Base-by-base conservation (phyloP, 208 protist genomes). In the Leishmania tropica region DNA sequence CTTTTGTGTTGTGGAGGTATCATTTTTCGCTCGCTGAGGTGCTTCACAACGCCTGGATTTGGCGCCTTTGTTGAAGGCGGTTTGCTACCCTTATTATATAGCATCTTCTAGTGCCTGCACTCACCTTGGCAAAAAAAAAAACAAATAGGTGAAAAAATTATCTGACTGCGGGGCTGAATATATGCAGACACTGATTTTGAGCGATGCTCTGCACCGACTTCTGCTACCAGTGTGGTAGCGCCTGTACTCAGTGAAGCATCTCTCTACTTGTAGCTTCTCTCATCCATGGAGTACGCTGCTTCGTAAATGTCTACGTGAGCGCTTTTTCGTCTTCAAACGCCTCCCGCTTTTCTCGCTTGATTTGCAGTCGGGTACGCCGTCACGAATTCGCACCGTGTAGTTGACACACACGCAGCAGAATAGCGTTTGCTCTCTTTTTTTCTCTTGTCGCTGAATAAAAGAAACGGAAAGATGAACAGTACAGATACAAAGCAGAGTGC, bases 401-500 rank as follows among this genome's bases (percentile, higher is more conserved):
- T 53, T 17, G 7, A 51, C n/a, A 24, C 42, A 48, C 42, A 19
- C 24, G 10, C 21, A 17, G 11, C 42, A 73, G 42, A 37, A n/a
- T 21, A 19, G 70, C 3, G 5, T 2, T 13, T 6, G 8, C 45
- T 53, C 17, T 35, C 13, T 48, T 53, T 74, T 74, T 54, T 37
- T 19, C 24, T 53, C 28, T 45, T 31, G 0, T 45, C 45, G 17
- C 7, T 8, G 24, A 37, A 37, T 53, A 74, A 74, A 53, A 51
- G 28, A 60, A 78, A 42, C 0, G 11, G 15, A 67, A 84, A 67
- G 73, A 92, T 87, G 80, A 90, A 93, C 53, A 80, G 64, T 17
- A 88, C 81, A 51, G 89, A 93, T 58, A 76, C 87, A 5, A 96
- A 96, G 68, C 88, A 94, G 78, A 94, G 92, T 58, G 93, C 85